Evolutionary conservation across 257 asterid genomes (phyloP).

Genomic region (Solanum dulcamara): DNA sequence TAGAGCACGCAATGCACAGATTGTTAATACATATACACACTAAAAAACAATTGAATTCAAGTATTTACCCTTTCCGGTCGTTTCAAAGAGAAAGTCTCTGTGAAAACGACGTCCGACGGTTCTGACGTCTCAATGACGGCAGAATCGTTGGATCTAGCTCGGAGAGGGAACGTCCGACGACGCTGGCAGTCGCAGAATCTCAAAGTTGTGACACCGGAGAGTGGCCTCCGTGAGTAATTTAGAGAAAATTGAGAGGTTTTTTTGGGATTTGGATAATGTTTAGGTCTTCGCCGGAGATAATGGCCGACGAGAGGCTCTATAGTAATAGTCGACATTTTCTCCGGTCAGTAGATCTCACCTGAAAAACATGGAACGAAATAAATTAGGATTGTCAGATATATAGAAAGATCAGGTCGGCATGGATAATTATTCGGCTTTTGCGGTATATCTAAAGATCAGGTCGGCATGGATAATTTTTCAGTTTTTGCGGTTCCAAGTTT

Average conservation of each 20-base stretch:
- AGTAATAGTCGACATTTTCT: slow-evolving; percentile 38
- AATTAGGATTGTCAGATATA: background rate
- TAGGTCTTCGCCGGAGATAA: slow-evolving; percentile 14
- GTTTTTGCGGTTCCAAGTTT: too few species aligned
- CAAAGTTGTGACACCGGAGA: slow-evolving; percentile 7
- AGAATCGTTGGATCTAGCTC: slow-evolving; percentile 35
- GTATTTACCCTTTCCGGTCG: slow-evolving; percentile 38
- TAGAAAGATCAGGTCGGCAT: background rate
- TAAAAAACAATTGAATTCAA: background rate
- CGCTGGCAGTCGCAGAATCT: slow-evolving; percentile 16
- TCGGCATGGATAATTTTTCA: too few species aligned
- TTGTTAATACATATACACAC: background rate
- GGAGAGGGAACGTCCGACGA: background rate
- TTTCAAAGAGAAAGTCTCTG: slow-evolving; percentile 33
- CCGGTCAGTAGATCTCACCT: background rate
- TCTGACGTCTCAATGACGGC: slow-evolving; percentile 36
- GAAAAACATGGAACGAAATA: background rate
- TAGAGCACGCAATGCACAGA: background rate
- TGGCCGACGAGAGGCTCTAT: slow-evolving; percentile 23
- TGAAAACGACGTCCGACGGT: slow-evolving; percentile 24
- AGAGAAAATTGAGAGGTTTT: slow-evolving; percentile 12
- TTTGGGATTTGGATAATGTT: slow-evolving; percentile 4
- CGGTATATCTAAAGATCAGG: too few species aligned
- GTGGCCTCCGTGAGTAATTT: slow-evolving; percentile 16
- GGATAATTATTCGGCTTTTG: background rate